Base-by-base conservation (phyloP, 805 yeast species). In the Ogataea trehaloabstinens region DNA sequence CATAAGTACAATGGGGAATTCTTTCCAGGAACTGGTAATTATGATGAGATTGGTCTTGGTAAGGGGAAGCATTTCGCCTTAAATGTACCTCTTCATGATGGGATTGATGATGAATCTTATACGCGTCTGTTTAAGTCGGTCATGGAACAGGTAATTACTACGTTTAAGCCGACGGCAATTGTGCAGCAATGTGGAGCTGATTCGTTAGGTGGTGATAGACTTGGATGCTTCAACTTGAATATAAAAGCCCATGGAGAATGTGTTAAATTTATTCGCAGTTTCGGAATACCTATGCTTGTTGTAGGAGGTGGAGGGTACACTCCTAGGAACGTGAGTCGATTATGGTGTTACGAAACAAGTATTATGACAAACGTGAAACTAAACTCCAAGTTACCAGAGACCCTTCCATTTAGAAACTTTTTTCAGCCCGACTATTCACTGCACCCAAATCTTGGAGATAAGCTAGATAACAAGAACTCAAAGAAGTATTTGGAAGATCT, bases 221-320 rank as follows among this genome's bases (percentile, higher is more conserved):
- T 91, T 34, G 99, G 99, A 6, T 85, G 95, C 63, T 93, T 91
- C 72, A 91, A 91, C 61, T 67, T 91, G 51, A 85, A 89, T 49
- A 90, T 93, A 67, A 75, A 79, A 42, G 98, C 95, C 2, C 97
- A 91, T 57, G 97, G 96, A 16, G 95, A 87, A 61, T 93, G 98
- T 67, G 97, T 91, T 21, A 83, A 82, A 54, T 91, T 74, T 60
- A 82, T 90, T 49, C 88, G 88, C 63, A 78, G 89, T 28, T 90
- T 90, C 64, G 95, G 95, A 12, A 65, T 90, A 25, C 98, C 98
- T 7, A 78, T 88, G 76, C 67, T 91, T 49, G 95, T 90, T 5
- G 68, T 91, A 10, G 99, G 99, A 17, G 99, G 99, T 37, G 99
- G 99, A 44, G 99, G 99, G 15, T 91, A 91, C 63, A 93, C 99